phyloP scores from a whole-genome alignment of 1,139 yeast species.

The Protomyces gravidus region DNA sequence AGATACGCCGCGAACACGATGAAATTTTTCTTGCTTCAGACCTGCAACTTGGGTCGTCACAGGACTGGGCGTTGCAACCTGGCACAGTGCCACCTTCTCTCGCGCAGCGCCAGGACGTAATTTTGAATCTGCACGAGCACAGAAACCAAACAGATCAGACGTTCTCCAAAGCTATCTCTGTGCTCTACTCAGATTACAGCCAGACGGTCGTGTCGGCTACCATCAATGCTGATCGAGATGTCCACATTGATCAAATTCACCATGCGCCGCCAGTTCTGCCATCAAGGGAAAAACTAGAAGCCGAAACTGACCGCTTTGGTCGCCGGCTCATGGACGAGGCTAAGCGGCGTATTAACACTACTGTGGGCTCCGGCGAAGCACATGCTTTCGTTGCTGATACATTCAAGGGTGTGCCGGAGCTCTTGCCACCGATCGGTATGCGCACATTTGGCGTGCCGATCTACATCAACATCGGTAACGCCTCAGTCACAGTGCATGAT shows the following conservation, averaged over 20 bases:
- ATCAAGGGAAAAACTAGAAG: constrained; percentile 50
- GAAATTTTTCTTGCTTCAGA: background rate
- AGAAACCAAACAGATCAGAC: constrained; percentile 56
- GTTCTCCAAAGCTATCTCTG: constrained; percentile 59
- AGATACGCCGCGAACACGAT: background rate
- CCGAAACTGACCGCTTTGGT: constrained; percentile 47
- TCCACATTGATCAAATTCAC: constrained; percentile 44
- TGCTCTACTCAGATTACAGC: constrained; percentile 68
- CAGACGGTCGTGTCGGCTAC: constrained; percentile 55
- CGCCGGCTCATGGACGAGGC: constrained; percentile 38
- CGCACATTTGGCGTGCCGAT: constrained; percentile 71
- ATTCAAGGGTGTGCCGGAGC: constrained; percentile 41
- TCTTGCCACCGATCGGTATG: constrained; percentile 54
- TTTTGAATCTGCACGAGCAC: constrained; percentile 63
- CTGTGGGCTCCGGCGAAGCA: constrained; percentile 39
- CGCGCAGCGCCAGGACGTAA: constrained; percentile 39
- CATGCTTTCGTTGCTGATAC: constrained; percentile 41
- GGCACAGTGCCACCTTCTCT: background rate
- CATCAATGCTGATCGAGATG: too few species aligned
- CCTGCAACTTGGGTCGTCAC: background rate
- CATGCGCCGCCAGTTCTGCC: constrained; percentile 48
- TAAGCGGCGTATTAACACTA: constrained; percentile 34
- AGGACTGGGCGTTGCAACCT: background rate
- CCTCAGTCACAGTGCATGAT: constrained; percentile 55
- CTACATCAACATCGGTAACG: constrained; percentile 58